A percentile compares a stretch with the other conserved stretches of the same genome.
phyloP scores from a whole-genome alignment of 1,284 basidiomycete species.

The Meripilus lineatus region DNA sequence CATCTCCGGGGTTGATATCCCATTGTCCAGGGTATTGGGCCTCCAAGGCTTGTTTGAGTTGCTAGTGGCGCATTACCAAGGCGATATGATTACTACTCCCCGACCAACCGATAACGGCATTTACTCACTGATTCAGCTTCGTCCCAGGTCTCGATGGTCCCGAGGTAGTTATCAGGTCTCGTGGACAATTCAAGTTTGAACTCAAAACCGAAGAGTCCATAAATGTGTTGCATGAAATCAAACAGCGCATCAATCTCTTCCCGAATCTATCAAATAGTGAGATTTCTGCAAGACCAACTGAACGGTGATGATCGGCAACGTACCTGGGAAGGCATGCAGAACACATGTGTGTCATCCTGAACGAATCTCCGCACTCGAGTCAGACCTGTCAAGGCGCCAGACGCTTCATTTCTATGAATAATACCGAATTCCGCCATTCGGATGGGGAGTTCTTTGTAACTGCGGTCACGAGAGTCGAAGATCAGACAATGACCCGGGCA shows the following conservation, averaged over 20 bases:
- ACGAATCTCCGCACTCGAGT: conserved; percentile 94
- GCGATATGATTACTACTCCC: background rate
- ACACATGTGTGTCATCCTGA: conserved; percentile 96
- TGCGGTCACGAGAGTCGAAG: conserved; percentile 92
- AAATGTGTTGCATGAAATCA: conserved; percentile 93
- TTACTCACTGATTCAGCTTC: conserved; percentile 70
- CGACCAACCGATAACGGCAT: no score
- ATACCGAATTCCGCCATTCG: conserved; percentile 99
- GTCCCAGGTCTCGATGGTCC: conserved; percentile 88
- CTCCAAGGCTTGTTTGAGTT: conserved; percentile 84
- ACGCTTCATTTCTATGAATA: conserved; percentile 95
- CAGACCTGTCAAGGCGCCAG: conserved; percentile 90
- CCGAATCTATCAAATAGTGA: conserved; percentile 58
- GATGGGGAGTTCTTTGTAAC: conserved; percentile 94
- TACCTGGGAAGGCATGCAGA: conserved; percentile 94
- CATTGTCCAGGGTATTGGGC: conserved; percentile 87
- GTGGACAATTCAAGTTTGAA: conserved; percentile 96
- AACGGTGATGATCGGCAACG: conserved; percentile 7
- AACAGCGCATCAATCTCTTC: conserved; percentile 86
- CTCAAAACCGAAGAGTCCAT: conserved; percentile 96
- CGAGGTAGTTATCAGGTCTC: conserved; percentile 92
- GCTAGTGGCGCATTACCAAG: conserved; percentile 37
- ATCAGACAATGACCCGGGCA: conserved; percentile 98
- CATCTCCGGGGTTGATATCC: conserved; percentile 94
- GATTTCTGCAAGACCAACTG: background rate